Conservation (phyloP, 805 yeast species). For the Lachancea waltii region DNA sequence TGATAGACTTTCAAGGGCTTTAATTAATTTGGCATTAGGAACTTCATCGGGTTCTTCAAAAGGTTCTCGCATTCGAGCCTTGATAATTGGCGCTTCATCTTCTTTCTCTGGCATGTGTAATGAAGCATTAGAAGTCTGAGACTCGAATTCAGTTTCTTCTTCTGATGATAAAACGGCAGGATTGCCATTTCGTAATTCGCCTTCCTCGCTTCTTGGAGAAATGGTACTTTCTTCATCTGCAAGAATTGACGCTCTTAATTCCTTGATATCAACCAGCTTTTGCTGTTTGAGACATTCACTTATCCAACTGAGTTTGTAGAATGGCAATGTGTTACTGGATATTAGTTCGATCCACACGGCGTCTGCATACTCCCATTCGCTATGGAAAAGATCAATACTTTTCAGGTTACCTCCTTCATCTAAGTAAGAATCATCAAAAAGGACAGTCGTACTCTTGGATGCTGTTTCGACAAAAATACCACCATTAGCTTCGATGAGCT, state of each 20-base stretch:
- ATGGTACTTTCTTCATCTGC: slow-evolving; percentile 1
- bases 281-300: slow-evolving; percentile 17
- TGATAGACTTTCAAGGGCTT: slow-evolving; percentile 16
- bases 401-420: slow-evolving; percentile 10
- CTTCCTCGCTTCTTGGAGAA: too few species aligned
- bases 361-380: slow-evolving; percentile 18
- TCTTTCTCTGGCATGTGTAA: too few species aligned
- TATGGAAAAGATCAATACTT: slow-evolving; percentile 16
- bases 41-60: not conserved
- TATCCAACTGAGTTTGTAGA: slow-evolving; percentile 14
- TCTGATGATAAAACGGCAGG: too few species aligned
- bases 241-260: not conserved
- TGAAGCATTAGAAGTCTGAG: not conserved
- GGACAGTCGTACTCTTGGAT: slow-evolving; percentile 9
- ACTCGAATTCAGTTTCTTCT: slow-evolving; percentile 3
- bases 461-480: slow-evolving; percentile 14
- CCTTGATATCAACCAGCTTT: not conserved
- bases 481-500: slow-evolving; percentile 19
- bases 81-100: too few species aligned
- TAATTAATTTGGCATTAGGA: slow-evolving; percentile 16
- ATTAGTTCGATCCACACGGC: slow-evolving; percentile 7
- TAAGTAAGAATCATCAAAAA: slow-evolving; percentile 26
- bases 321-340: slow-evolving; percentile 6
- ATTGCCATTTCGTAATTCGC: too few species aligned
- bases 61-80: not conserved